phyloP scores from a whole-genome alignment of 169 alveolate species.

The Plasmodium sp. region DNA sequence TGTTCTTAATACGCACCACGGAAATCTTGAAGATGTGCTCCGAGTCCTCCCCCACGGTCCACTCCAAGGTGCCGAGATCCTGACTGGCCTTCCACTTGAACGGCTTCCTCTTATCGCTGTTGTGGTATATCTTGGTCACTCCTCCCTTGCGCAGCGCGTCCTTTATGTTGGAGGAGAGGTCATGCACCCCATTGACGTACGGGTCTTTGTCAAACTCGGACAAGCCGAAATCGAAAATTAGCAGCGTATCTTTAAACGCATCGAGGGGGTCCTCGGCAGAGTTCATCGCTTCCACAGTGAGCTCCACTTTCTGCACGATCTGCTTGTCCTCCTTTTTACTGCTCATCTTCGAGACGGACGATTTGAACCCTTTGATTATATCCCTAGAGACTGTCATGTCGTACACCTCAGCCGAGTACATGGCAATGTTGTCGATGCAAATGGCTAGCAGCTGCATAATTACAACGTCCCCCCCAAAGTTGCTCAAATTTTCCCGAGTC shows the following conservation, averaged over 20 bases:
- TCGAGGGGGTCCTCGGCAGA: constrained; percentile 72
- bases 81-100: constrained; percentile 88
- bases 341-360: constrained; percentile 70
- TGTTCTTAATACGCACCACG: constrained; percentile 89
- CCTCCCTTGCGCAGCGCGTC: constrained; percentile 92
- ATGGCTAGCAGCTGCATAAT: constrained; percentile 76
- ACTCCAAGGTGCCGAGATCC: constrained; percentile 89
- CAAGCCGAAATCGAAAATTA: constrained; percentile 83
- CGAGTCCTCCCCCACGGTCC: constrained; percentile 89
- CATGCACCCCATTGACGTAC: constrained; percentile 94
- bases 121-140: constrained; percentile 78
- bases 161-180: constrained; percentile 88
- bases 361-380: constrained; percentile 76
- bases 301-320: constrained; percentile 59
- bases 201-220: constrained; percentile 94
- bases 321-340: constrained; percentile 80
- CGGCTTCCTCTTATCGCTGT: constrained; percentile 79
- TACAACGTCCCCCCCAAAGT: constrained; percentile 74
- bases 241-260: constrained; percentile 71
- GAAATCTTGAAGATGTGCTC: constrained; percentile 89
- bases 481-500: constrained; percentile 40
- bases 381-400: constrained; percentile 78
- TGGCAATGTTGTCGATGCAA: constrained; percentile 77
- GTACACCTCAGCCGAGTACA: constrained; percentile 80
- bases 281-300: constrained; percentile 76